Conservation (phyloP, 352 stramenopile species). For the Pythium guiyangense region DNA sequence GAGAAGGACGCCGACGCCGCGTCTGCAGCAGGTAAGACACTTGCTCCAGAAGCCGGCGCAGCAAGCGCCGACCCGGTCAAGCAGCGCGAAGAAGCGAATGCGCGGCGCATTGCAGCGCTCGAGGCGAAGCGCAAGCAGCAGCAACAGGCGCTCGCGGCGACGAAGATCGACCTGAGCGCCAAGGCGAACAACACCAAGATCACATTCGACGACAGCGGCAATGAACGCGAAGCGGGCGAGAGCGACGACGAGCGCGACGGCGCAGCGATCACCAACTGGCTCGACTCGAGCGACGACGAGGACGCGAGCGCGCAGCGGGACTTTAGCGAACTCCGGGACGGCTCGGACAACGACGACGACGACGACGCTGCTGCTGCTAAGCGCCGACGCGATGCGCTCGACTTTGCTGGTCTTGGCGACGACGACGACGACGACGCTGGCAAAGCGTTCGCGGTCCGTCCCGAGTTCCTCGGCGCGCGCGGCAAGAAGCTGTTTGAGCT, state of each 20-base stretch:
- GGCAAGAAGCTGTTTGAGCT: constrained; percentile 79
- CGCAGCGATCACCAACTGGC: constrained; percentile 9
- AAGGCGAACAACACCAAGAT: constrained; percentile 57
- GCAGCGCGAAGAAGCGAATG: constrained; percentile 29
- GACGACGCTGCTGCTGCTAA: constrained; percentile 11
- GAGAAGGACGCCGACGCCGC: neutral
- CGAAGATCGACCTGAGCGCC: constrained; percentile 18
- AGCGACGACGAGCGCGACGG: neutral
- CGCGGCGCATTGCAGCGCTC: constrained; percentile 44
- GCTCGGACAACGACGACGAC: constrained; percentile 57
- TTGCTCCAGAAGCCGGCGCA: neutral
- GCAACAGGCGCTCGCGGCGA: constrained; percentile 16
- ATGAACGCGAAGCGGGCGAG: constrained; percentile 29
- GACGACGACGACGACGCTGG: constrained; percentile 19
- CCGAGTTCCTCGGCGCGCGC: constrained; percentile 63
- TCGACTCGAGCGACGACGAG: constrained; percentile 14
- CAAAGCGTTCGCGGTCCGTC: constrained; percentile 53
- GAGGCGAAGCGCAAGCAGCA: constrained; percentile 30
- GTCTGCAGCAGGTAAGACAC: no score
- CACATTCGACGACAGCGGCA: constrained; percentile 67
- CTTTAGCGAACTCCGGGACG: constrained; percentile 18
- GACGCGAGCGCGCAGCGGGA: constrained; percentile 9
- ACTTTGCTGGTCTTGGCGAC: constrained; percentile 23
- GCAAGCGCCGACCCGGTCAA: constrained; percentile 6
- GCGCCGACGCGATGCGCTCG: constrained; percentile 5